Base-by-base conservation (phyloP, 1,139 yeast genomes). In the Scheffersomyces insectosa region DNA sequence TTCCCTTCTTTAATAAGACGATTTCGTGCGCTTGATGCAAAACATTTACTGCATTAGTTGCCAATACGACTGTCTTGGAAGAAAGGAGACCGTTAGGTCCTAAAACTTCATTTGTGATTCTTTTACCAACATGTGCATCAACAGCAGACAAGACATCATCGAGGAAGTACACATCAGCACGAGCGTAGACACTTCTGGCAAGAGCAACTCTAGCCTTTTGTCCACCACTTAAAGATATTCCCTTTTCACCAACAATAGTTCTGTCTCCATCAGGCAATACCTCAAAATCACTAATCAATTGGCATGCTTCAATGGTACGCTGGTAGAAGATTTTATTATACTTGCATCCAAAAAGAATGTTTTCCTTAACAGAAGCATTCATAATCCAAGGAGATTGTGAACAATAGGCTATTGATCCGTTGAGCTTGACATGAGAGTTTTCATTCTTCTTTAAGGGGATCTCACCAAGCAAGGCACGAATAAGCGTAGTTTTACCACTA, bases 121-220 rank as follows among this genome's bases (percentile, higher is more conserved):
- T 52, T 42, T 57, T 59, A 1, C 63, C 65, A 28, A 60, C 65
- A 42, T 60, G 65, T 4, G 60, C 53, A 42, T 60, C 65, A 10
- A 60, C 65, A 2, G 65, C 65, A 9, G 62, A 58, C 35, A 60
- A 52, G 12, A 60, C 48, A 36, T 60, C 65, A 36, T 60, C 65
- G n/a, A 60, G 46, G 28, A 60, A 35, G 38, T 51, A 50, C 6
- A 60, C 44, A 36, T 59, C 63, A 1, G 65, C 61, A 35, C 61
- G 43, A 11, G 60, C 50, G 40, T 60, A 60, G 5, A 60, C 59
- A 1, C 63, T 63, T 39, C 65, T 54, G 9, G 65, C 65, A 44
- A 60, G 56, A 1, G 65, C 51, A n/a, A 60, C 50, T 36, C 65
- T 50, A 1, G 65, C 65, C 41, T 57, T 60, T 35, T 60, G 65